Conservation (phyloP, 495 filamentous ascomycete genomes). For the Aspergillus wentii region DNA sequence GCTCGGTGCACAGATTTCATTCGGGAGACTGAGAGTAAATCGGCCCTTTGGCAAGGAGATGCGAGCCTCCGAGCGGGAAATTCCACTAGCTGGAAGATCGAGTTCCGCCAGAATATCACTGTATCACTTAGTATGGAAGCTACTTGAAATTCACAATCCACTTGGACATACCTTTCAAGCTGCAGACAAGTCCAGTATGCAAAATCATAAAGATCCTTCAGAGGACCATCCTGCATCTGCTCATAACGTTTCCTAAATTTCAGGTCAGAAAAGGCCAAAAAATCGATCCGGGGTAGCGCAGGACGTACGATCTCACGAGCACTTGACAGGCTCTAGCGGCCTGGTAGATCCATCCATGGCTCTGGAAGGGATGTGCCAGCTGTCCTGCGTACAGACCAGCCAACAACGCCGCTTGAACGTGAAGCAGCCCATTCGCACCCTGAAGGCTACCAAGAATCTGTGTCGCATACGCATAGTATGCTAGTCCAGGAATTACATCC, state of each 20-base stretch:
- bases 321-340: slow-evolving; percentile 74
- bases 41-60: slow-evolving; percentile 56
- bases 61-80: slow-evolving; percentile 64
- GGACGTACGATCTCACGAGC: slow-evolving; percentile 66
- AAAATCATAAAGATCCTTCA: slow-evolving; percentile 57
- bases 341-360: slow-evolving; percentile 78
- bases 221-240: slow-evolving; percentile 17
- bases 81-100: slow-evolving; percentile 72
- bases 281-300: background rate
- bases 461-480: slow-evolving; percentile 81
- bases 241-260: slow-evolving; percentile 32
- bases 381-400: slow-evolving; percentile 88
- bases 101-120: slow-evolving; percentile 93
- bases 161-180: slow-evolving; percentile 74
- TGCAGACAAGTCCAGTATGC: slow-evolving; percentile 95
- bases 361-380: slow-evolving; percentile 80
- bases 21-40: slow-evolving; percentile 25
- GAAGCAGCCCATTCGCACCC: slow-evolving; percentile 70
- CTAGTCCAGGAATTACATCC: slow-evolving; percentile 83
- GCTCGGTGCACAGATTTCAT: slow-evolving; percentile 26
- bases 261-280: background rate
- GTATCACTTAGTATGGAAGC: background rate
- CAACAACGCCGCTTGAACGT: slow-evolving; percentile 81
- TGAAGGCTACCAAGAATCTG: slow-evolving; percentile 80
- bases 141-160: too few species aligned